Evolutionary conservation across 2,329 filamentous ascomycete genomes (phyloP), one percentile per base, ranked within the genome.

Genomic region (Epichloe scottii): DNA sequence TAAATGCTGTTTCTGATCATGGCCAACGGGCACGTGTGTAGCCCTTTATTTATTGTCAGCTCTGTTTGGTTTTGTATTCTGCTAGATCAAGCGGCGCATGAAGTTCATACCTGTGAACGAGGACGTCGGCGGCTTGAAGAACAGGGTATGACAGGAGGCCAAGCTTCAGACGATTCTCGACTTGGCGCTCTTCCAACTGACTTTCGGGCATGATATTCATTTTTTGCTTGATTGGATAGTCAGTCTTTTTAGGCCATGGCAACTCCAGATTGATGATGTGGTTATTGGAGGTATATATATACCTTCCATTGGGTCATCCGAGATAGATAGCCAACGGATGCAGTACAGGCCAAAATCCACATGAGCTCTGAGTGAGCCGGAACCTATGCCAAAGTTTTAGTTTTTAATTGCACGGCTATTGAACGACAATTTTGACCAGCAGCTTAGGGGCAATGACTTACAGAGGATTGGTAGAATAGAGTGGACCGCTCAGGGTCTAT

Each of bases 251-350:
- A n/a, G 14, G 2, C 23, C 14, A n/a, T 17, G 11, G 21, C 12
- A 21, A 30, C 5, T 30, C 8, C 8, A 4, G 5, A 33, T 10
- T 5, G 15, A n/a, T 14, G 5, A 52, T 34, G 14, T n/a, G 26
- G 17, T 51, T 26, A 1, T 39, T 6, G 12, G 26, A 17, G 12
- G 23, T 21, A 12, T 19, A 48, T 53, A 10, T 19, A 47, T 53
- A 88, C 89, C 82, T 98, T 98, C 90, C 93, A 98, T 68, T 97
- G 93, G 30, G 93, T 97, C 93, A 98, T 98, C n/a, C 93, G 78
- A 10, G 85, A 85, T n/a, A 98, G 72, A 68, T 95, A 95, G 39
- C 93, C 93, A 67, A 93, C 89, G 5, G 87, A 91, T 23, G 93
- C 87, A 49, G 87, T 86, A 58, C 90, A 96, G 63, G 88, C 91